Base-by-base conservation (phyloP, 169 alveolate species). In the Perkinsus chesapeaki region DNA sequence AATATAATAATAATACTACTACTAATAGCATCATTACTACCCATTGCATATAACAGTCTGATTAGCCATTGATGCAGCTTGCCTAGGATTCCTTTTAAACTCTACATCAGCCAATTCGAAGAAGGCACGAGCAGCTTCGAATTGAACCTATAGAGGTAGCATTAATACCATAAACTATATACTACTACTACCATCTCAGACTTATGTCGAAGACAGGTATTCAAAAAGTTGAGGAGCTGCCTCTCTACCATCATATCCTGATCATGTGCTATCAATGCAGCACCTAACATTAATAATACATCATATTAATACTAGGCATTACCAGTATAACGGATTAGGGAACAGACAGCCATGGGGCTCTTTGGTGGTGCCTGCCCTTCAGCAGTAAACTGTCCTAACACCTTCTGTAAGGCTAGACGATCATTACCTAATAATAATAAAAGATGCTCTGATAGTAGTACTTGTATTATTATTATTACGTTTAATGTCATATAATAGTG, bases 401-500 rank as follows among this genome's bases (percentile, higher is more conserved):
- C 96, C 93, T 96, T 96, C 94, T 96, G 97, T 92, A 96, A 93
- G 38, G 97, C 98, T 92, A 97, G 93, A 73, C 97, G 96, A 91
- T 97, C 99, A 93, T 96, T 96, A 93, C 92, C 93, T 91, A 16
- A n/a, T n/a, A n/a, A n/a, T n/a, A 7, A 60, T 9, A 60, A 23
- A 34, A 60, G 82, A 1, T 1, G 82, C 27, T 3, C 60, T 43
- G 0, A 60, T 1, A 34, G 3, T 1, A 12, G 12, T 27, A 60
- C 23, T 3, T 20, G 36, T 1, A 60, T 1, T 34, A 91, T 93
- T 92, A 92, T 3, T 23, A 27, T 60, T 34, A 60, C 94, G 96
- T 95, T 98, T 97, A 73, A 98, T 96, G 92, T 98, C 98, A 91
- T 97, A 98, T 92, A 99, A 95, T 91, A 99, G 97, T 37, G 98